These are phyloP conservation scores for Piromyces sp. DNA, from an alignment of 192 early-diverging fungal genomes.

Conservation along the genomic window DNA sequence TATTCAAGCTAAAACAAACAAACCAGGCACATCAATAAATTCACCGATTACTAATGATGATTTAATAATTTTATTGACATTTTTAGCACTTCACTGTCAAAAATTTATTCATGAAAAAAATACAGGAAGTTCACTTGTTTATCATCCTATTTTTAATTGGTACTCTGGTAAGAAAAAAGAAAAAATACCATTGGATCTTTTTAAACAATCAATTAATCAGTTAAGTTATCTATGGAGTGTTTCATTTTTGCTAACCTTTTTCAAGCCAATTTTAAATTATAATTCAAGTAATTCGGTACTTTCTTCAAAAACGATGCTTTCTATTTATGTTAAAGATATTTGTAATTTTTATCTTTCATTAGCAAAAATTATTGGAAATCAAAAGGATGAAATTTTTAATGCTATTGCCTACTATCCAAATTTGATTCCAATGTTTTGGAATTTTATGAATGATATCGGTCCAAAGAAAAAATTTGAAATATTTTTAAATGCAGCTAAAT, in stretches of 20 bases:
- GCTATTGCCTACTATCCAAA: constrained; percentile 26
- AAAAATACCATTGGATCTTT: not conserved
- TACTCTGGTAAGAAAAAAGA: not conserved
- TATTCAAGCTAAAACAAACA: not conserved
- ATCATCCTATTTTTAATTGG: not conserved
- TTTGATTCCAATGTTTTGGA: constrained; percentile 37
- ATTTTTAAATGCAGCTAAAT: constrained; percentile 30
- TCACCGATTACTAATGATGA: not conserved
- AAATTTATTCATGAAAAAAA: not conserved
- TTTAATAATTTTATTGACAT: not conserved
- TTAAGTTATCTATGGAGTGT: not conserved
- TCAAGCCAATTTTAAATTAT: not conserved
- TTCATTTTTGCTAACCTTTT: not conserved
- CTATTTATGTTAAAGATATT: not conserved
- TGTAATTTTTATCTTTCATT: not conserved
- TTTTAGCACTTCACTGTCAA: not conserved
- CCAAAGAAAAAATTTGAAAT: constrained; percentile 33
- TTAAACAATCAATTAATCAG: not conserved
- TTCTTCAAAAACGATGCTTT: not conserved
- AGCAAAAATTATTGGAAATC: constrained; percentile 1
- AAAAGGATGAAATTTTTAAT: constrained; percentile 25
- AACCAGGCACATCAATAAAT: not conserved
- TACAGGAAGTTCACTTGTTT: not conserved
- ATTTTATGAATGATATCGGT: constrained; percentile 30
- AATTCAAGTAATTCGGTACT: not conserved